Percentiles rank a stretch among this genome's conserved stretches.
Evolutionary conservation across 148 eudicot genomes (phyloP).

Genomic region (Amaranthus palmeri): DNA sequence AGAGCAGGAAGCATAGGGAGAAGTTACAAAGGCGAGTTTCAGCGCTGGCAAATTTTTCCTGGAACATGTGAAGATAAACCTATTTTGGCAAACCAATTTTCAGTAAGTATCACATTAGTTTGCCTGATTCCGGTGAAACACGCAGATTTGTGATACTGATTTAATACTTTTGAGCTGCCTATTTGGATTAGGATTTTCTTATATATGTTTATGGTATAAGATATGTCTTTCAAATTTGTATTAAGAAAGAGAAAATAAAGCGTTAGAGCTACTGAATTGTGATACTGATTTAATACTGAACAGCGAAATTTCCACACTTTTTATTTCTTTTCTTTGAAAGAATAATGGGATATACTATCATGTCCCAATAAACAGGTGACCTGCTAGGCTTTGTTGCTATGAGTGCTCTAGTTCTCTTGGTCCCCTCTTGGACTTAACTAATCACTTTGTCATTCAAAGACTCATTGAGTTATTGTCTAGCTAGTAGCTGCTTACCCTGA

Average conservation of each 20-base stretch:
- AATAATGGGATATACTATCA: background rate
- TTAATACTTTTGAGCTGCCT: too few relatives aligned
- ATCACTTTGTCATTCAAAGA: background rate
- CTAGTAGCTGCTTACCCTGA: background rate
- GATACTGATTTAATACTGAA: background rate
- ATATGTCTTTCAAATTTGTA: background rate
- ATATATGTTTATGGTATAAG: background rate
- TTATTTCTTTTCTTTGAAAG: background rate
- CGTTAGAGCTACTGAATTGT: background rate
- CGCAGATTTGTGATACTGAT: background rate
- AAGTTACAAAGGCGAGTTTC: slow-evolving; percentile 89
- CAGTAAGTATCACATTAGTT: slow-evolving; percentile 51
- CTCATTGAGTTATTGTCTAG: too few relatives aligned
- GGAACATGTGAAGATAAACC: slow-evolving; percentile 79
- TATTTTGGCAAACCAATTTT: slow-evolving; percentile 90
- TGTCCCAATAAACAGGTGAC: background rate
- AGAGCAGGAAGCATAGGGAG: slow-evolving; percentile 99
- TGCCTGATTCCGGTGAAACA: background rate
- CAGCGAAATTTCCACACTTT: background rate
- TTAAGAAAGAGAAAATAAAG: background rate
- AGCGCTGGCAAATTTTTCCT: slow-evolving; percentile 90
- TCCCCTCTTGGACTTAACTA: background rate
- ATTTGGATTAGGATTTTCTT: background rate
- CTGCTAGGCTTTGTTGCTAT: too few relatives aligned
- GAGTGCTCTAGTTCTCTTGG: background rate